Evolutionary conservation across 305 asterid species (phyloP).

Genomic region (Caryopteris hybrid): DNA sequence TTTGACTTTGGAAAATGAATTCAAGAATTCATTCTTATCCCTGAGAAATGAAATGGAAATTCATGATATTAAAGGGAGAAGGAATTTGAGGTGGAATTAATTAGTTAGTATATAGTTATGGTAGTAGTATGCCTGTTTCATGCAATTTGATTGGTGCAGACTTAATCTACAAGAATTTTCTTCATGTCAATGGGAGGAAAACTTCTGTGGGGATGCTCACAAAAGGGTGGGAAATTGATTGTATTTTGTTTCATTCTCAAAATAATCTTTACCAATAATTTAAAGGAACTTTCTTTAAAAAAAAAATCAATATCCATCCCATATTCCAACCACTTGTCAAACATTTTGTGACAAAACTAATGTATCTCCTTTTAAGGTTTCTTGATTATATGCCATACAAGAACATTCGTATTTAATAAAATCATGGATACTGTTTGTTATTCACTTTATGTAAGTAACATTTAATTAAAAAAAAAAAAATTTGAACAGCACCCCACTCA

Average conservation of each 20-base stretch:
- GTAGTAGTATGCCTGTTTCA: not conserved
- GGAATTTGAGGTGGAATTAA: not conserved
- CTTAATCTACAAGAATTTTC: not conserved
- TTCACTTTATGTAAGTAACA: too few species aligned
- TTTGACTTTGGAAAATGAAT: constrained; percentile 16
- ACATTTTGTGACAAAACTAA: too few species aligned
- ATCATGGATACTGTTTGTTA: too few species aligned
- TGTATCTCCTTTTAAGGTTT: too few species aligned
- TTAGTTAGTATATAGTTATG: not conserved
- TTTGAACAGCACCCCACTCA: too few species aligned
- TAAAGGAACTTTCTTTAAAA: not conserved
- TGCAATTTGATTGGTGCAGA: not conserved
- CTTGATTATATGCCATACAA: too few species aligned
- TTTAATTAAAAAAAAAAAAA: too few species aligned
- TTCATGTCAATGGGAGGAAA: not conserved
- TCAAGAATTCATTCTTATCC: not conserved
- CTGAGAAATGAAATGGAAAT: not conserved
- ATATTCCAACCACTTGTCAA: too few species aligned
- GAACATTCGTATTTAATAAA: too few species aligned
- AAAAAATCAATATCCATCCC: too few species aligned
- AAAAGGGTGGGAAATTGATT: not conserved
- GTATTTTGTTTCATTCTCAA: not conserved
- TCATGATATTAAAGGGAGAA: not conserved
- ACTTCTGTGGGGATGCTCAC: not conserved
- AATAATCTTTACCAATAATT: not conserved